phyloP scores from a whole-genome alignment of 306 rosid genomes.

The Begonia peltatifolia region DNA sequence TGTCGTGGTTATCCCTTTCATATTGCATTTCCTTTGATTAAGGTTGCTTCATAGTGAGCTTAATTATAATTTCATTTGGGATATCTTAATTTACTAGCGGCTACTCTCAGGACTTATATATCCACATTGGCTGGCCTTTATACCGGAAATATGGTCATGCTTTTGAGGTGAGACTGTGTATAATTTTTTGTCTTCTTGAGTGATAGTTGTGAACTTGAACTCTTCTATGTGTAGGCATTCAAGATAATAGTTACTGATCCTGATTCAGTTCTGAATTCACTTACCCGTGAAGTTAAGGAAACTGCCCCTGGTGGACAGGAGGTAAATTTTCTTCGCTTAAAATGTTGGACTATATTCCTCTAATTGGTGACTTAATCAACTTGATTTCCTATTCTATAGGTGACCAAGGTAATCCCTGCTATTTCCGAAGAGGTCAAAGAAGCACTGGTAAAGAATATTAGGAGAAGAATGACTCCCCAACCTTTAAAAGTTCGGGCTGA shows the following conservation, averaged over 20 bases:
- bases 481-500: conserved; percentile 94
- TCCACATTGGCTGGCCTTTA: conserved; percentile 88
- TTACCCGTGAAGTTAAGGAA: conserved; percentile 77
- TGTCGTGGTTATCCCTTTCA: no score
- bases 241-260: conserved; percentile 80
- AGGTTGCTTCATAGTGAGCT: no score
- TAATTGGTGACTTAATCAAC: neutral
- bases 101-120: conserved; percentile 56
- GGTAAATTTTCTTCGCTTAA: conserved; percentile 26
- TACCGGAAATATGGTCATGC: conserved; percentile 91
- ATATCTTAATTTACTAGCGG: neutral
- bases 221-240: conserved; percentile 54
- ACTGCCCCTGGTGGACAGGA: conserved; percentile 81
- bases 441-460: conserved; percentile 59
- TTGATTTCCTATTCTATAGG: conserved; percentile 20
- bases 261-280: conserved; percentile 61
- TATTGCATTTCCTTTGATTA: no score
- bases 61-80: neutral
- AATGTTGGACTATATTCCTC: conserved; percentile 2
- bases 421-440: conserved; percentile 81
- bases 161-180: conserved; percentile 53
- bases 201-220: conserved; percentile 3
- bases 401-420: conserved; percentile 73
- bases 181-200: neutral
- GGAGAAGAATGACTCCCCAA: conserved; percentile 96